phyloP scores from a whole-genome alignment of 495 filamentous ascomycete genomes.

The Hyaloscypha hepaticicola region DNA sequence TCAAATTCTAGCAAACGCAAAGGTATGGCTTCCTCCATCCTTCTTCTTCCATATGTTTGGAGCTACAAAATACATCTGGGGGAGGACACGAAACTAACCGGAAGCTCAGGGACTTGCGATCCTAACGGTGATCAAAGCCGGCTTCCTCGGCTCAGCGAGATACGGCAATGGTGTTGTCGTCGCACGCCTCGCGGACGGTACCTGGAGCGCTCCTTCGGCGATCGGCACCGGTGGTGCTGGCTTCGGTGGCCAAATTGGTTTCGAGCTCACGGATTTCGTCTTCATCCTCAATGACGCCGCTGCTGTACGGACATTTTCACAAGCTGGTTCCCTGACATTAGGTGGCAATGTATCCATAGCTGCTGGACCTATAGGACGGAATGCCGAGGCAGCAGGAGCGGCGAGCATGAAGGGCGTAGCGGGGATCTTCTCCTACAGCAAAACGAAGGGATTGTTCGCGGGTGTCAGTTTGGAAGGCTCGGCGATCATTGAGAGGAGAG shows the following conservation, averaged over 20 bases:
- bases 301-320: constrained; percentile 93
- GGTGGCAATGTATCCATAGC: constrained; percentile 97
- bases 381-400: constrained; percentile 94
- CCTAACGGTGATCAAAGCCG: constrained; percentile 92
- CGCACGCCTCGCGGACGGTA: constrained; percentile 84
- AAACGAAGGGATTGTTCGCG: constrained; percentile 96
- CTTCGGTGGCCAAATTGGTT: constrained; percentile 95
- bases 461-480: constrained; percentile 93
- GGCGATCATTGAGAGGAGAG: constrained; percentile 85
- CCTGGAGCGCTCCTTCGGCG: constrained; percentile 92
- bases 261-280: constrained; percentile 97
- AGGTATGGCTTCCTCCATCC: constrained; percentile 40
- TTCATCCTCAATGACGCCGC: constrained; percentile 95
- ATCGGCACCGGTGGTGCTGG: constrained; percentile 89
- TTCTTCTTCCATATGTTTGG: background rate
- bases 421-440: constrained; percentile 92
- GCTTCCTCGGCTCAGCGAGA: constrained; percentile 88
- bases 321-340: constrained; percentile 84
- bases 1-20: constrained; percentile 82
- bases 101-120: constrained; percentile 79
- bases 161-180: constrained; percentile 95
- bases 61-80: background rate
- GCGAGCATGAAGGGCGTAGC: constrained; percentile 87
- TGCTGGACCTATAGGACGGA: constrained; percentile 88
- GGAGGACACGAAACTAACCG: constrained; percentile 8